These are phyloP conservation scores for Cotoneaster glaucophyllus DNA, from an alignment of 306 rosid species.

Conservation along the genomic window DNA sequence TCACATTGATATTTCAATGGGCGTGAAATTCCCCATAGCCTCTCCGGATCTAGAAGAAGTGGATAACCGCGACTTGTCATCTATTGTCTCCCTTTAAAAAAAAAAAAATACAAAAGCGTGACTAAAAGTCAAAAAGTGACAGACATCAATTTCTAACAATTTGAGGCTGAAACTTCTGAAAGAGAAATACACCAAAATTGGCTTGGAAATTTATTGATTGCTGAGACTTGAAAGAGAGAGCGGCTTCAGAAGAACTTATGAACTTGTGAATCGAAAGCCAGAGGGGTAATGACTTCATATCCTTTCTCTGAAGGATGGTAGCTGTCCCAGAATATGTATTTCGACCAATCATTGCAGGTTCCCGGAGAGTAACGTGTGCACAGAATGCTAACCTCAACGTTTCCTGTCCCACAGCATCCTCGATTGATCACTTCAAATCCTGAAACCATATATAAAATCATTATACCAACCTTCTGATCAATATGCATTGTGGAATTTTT, in stretches of 20 bases:
- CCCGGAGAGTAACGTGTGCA: constrained; percentile 29
- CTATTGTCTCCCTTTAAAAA: too few relatives aligned
- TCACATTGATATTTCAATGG: too few relatives aligned
- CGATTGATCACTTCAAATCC: constrained; percentile 47
- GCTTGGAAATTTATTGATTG: background rate
- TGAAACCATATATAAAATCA: constrained; percentile 1
- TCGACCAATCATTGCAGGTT: constrained; percentile 35
- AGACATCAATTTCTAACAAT: too few relatives aligned
- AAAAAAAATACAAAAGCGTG: too few relatives aligned
- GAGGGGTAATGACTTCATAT: constrained; percentile 20
- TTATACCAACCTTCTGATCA: background rate
- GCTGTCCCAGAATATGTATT: constrained; percentile 68
- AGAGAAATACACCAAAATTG: too few relatives aligned
- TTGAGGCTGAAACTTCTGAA: too few relatives aligned
- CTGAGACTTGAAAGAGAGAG: too few relatives aligned
- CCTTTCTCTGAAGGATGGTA: constrained; percentile 53
- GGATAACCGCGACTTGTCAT: too few relatives aligned
- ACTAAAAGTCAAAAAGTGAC: background rate
- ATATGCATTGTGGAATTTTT: too few relatives aligned
- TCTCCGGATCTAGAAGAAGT: rapidly evolving
- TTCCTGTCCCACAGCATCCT: constrained; percentile 83
- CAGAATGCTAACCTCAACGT: constrained; percentile 39
- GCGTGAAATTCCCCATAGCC: rapidly evolving
- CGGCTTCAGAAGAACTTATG: constrained; percentile 34
- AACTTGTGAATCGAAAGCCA: constrained; percentile 23